Evolutionary conservation across 768 basidiomycete genomes (phyloP), one percentile per base, ranked within the genome.

Genomic region (Tephrocybe sp.): DNA sequence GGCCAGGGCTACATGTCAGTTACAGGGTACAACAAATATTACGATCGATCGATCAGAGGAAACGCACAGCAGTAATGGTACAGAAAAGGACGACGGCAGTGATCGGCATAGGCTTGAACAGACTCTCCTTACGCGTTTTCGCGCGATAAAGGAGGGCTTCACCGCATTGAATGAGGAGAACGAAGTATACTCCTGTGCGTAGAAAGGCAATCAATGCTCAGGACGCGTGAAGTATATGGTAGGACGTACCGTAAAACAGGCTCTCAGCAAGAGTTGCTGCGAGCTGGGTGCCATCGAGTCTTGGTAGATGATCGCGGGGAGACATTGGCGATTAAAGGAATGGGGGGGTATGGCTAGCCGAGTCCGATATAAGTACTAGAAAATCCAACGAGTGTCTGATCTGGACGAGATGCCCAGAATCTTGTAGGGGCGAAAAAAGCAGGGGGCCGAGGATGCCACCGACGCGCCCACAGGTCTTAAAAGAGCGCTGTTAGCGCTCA

Each of bases 61-160:
- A 40, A 49, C 58, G 13, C 21, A 61, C 58, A 10, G 53, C 50
- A 16, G 56, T 56, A 13, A 61, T 59, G n/a, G 56, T 59, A 4
- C 47, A 18, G 50, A 59, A 59, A 3, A 59, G 45, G 18, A 59
- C 25, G 13, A 45, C 36, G n/a, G 58, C 58, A 22, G 54, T 54
- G 44, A 59, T 49, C 9, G 56, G 37, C 56, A 61, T 61, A 2
- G 58, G 60, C 47, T 44, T 56, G 37, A 57, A 42, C 6, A 61
- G 36, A 40, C 47, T 54, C 45, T 57, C 58, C 8, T 45, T 31
- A 7, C 55, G 46, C 25, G 24, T n/a, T 36, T 48, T 53, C 2
- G 57, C 50, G 11, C 59, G 59, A 34, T 38, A 47, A 24, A 40
- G 27, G n/a, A 58, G 38, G 6, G 53, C 57, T 27, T 58, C 50